phyloP scores from a whole-genome alignment of 352 stramenopile genomes.

The Globisporangium paddicum region DNA sequence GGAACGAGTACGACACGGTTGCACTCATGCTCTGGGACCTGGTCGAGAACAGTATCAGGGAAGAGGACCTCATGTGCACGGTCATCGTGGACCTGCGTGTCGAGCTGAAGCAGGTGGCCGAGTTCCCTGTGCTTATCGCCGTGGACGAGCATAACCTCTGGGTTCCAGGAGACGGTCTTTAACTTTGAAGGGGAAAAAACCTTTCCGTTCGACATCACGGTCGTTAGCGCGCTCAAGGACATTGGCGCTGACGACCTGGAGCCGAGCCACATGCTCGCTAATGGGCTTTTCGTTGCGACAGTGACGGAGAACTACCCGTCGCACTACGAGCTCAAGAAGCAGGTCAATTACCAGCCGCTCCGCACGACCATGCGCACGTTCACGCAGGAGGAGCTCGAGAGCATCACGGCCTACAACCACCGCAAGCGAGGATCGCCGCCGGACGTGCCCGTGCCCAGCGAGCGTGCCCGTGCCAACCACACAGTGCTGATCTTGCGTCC shows the following conservation, averaged over 20 bases:
- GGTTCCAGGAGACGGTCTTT: slow-evolving; percentile 84
- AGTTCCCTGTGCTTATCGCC: slow-evolving; percentile 83
- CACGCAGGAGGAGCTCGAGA: slow-evolving; percentile 66
- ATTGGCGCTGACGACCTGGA: slow-evolving; percentile 59
- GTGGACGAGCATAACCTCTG: slow-evolving; percentile 89
- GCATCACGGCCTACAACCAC: slow-evolving; percentile 81
- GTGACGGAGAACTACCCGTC: slow-evolving; percentile 82
- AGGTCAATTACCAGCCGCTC: slow-evolving; percentile 75
- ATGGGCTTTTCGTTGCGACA: slow-evolving; percentile 77
- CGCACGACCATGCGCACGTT: slow-evolving; percentile 78
- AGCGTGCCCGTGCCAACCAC: no score
- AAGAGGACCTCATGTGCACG: slow-evolving; percentile 77
- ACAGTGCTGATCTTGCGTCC: no score
- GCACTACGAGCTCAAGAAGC: slow-evolving; percentile 71
- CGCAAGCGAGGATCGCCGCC: no score
- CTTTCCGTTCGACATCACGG: slow-evolving; percentile 67
- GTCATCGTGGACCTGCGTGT: slow-evolving; percentile 75
- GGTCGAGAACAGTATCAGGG: slow-evolving; percentile 70
- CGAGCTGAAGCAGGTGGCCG: slow-evolving; percentile 71
- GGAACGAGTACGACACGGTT: slow-evolving; percentile 40
- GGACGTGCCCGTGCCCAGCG: no score
- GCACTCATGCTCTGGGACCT: slow-evolving; percentile 72
- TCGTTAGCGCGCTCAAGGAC: slow-evolving; percentile 73
- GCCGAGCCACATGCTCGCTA: slow-evolving; percentile 56
- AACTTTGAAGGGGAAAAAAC: slow-evolving; percentile 80